Evolutionary conservation across 306 rosid genomes (phyloP).

Genomic region (Echinosophora koreensis): DNA sequence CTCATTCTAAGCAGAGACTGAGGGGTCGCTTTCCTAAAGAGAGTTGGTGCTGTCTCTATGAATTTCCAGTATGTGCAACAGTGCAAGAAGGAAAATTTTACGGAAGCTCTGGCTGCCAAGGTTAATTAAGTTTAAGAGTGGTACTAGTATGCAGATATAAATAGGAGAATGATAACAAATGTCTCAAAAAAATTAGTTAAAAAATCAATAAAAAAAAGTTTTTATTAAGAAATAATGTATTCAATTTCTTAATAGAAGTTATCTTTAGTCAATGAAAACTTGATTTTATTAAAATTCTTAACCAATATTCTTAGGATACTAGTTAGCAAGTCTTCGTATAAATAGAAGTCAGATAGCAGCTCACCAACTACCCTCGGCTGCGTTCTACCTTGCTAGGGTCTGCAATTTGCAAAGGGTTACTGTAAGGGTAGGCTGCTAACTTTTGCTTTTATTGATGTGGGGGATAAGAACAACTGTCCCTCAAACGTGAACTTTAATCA

Average conservation of each 20-base stretch:
- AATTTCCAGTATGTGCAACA: not conserved
- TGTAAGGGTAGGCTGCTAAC: slow-evolving; percentile 21
- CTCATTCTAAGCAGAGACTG: no score
- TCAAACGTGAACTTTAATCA: not conserved
- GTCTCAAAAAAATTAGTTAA: no score
- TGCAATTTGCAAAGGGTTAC: slow-evolving; percentile 12
- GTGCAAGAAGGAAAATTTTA: not conserved
- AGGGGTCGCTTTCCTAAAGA: not conserved
- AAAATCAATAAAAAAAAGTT: no score
- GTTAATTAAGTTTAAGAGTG: not conserved
- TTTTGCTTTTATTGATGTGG: not conserved
- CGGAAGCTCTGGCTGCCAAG: not conserved
- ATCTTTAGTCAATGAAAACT: no score
- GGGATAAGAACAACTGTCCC: not conserved
- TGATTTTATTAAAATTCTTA: no score
- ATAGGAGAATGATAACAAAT: no score
- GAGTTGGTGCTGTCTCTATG: not conserved
- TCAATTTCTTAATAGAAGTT: no score
- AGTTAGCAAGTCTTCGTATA: no score
- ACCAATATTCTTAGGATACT: no score
- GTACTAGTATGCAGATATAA: no score
- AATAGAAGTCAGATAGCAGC: not conserved
- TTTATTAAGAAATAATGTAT: no score
- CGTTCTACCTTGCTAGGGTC: not conserved
- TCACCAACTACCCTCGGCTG: slow-evolving; percentile 8